Conservation (phyloP, 1,139 yeast species). For the Oligophagozyma castellii region DNA sequence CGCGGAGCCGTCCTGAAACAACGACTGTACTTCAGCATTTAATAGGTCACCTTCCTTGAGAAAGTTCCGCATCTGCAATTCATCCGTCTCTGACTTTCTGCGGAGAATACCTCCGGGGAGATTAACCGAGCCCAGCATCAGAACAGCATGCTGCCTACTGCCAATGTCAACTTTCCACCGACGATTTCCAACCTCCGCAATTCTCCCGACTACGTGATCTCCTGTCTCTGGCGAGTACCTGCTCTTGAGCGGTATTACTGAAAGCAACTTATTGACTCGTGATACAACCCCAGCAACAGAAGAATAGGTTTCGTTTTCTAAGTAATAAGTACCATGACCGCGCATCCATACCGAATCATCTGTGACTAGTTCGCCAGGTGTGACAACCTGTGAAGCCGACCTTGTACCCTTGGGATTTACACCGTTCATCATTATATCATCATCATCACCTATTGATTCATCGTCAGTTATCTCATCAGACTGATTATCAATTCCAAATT, state of each 20-base stretch:
- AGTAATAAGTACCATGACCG: slow-evolving; percentile 91
- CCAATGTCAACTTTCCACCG: slow-evolving; percentile 98
- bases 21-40: slow-evolving; percentile 90
- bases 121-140: slow-evolving; percentile 91
- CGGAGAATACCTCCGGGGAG: slow-evolving; percentile 94
- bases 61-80: slow-evolving; percentile 87
- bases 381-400: slow-evolving; percentile 37
- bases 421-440: slow-evolving; percentile 12
- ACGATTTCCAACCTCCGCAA: slow-evolving; percentile 85
- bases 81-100: slow-evolving; percentile 89
- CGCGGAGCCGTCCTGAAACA: slow-evolving; percentile 84
- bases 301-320: slow-evolving; percentile 58
- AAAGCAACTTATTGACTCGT: slow-evolving; percentile 71
- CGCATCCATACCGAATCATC: slow-evolving; percentile 97
- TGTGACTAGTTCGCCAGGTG: slow-evolving; percentile 96
- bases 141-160: slow-evolving; percentile 77
- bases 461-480: slow-evolving; percentile 8
- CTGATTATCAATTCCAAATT: slow-evolving; percentile 5
- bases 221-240: slow-evolving; percentile 90
- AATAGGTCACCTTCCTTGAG: slow-evolving; percentile 93
- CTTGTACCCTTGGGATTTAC: slow-evolving; percentile 11
- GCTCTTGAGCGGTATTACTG: slow-evolving; percentile 79
- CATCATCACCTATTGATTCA: slow-evolving; percentile 8
- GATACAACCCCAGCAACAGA: slow-evolving; percentile 88
- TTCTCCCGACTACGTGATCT: slow-evolving; percentile 88